Base-by-base conservation (phyloP, 2,329 filamentous ascomycete genomes). In the Herpotrichia juniperi region DNA sequence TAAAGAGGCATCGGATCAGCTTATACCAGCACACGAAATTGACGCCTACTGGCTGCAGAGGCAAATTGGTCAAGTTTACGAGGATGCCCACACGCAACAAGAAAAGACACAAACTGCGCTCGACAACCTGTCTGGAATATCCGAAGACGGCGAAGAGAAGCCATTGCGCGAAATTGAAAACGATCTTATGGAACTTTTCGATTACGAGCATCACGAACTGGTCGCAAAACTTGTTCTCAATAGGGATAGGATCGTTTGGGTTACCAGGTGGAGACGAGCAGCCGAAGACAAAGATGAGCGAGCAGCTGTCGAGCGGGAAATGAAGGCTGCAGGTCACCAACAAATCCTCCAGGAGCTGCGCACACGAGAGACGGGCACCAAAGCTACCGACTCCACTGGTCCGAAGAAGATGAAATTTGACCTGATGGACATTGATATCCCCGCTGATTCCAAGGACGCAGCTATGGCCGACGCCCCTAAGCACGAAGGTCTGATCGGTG, bases 41-140 rank as follows among this genome's bases (percentile, higher is more conserved):
- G 94, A 99, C 73, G 93, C 93, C 9, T 99, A 93, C 76, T 99
- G 94, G 94, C 76, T 99, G 53, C 94, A 97, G 74, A 85, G 94
- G 58, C 90, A 97, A 68, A 92, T 99, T 47, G 93, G 93, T 50
- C 81, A 84, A 34, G 81, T 96, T 2, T 97, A 97, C 69, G 83
- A 90, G 11, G 94, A 99, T 74, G 90, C 93, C 4, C 93, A 97
- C 72, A 89, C 87, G 43, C 93, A 97, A 69, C 91, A 96, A 66
- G 91, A 94, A 70, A 97, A 97, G 78, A 94, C 94, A 5, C 85
- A 88, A 59, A 84, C 91, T 61, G 93, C 92, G 0, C 81, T 99
- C 48, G 85, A 87, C 30, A 92, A 96, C 42, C 82, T 99, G 48
- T 89, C 90, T 25, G 92, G 90, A 39, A 83, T 88, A 10, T 37